Evolutionary conservation across 202 grass and related monocot species (phyloP), one percentile per base, ranked within the genome.

Genomic region (Thinopyrum obtusiflorum): DNA sequence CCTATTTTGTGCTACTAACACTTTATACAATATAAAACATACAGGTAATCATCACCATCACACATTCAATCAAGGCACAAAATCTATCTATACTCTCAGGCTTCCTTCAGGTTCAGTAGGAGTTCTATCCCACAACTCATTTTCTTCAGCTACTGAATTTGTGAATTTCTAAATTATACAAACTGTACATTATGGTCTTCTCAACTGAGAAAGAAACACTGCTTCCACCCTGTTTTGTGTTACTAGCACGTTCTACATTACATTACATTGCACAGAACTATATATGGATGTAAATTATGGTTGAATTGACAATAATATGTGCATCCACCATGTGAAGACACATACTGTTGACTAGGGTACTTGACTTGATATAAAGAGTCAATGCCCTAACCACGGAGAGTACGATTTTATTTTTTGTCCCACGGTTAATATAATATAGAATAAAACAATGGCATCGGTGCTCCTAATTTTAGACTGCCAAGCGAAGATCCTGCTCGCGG

Each of bases 251-350:
- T 68, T 47, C 13, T 27, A 47, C 64, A 85, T 81, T 65, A 71
- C 65, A 59, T 57, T 2, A 57, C 6, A 18, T 36, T 18, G 79
- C 32, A 29, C 11, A 25, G 28, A 77, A 65, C 40, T 68, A 53
- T 63, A 27, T 74, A 60, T 60, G 46, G 68, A 55, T 51, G 7
- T 76, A 76, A 29, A 86, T 77, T 17, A 39, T 6, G n/a, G 81
- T 76, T 26, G 15, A 77, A 72, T 37, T 61, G 33, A 17, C 18
- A 70, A 29, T 25, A 51, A 18, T 55, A 1, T 9, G 28, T 66
- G 40, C 37, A 31, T 55, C 21, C 9, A 27, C 61, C 29, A 9
- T 26, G 21, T 70, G 31, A 13, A 4, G 65, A 53, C 5, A 20
- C n/a, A 53, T 25, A 13, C 29, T 49, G 51, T 76, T 53, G 59